Percentiles rank a stretch among this genome's conserved stretches.
Conservation (phyloP, 495 filamentous ascomycete genomes). For the Annulohypoxylon moriforme region DNA sequence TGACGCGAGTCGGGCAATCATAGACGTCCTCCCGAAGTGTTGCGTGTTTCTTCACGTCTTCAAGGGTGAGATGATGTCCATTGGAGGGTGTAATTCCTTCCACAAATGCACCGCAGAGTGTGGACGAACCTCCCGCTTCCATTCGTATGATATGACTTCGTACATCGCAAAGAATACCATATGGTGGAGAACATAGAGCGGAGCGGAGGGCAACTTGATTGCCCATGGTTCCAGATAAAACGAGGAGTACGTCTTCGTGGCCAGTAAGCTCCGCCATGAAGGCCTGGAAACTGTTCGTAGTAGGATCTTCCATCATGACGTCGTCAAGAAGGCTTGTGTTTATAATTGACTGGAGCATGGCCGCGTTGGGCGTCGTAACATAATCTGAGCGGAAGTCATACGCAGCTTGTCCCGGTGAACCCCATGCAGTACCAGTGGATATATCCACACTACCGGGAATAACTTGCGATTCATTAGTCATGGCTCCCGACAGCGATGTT, state of each 20-base stretch:
- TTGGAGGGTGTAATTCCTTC: neutral
- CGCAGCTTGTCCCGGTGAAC: neutral
- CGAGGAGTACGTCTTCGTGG: conserved; percentile 71
- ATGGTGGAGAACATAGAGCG: conserved; percentile 66
- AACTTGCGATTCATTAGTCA: neutral
- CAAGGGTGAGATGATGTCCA: conserved; percentile 3
- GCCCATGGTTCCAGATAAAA: conserved; percentile 83
- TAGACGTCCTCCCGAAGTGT: neutral
- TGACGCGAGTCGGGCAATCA: neutral
- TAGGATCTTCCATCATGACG: conserved; percentile 77
- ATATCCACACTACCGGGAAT: neutral
- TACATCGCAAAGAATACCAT: neutral
- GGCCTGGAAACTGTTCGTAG: conserved; percentile 70
- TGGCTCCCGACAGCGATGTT: neutral
- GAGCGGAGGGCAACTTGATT: conserved; percentile 72
- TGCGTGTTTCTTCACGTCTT: neutral
- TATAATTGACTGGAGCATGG: conserved; percentile 71
- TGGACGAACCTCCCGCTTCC: neutral
- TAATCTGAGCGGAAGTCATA: conserved; percentile 10
- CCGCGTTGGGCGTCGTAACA: conserved; percentile 3
- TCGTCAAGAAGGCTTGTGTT: conserved; percentile 71
- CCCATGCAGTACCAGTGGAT: neutral
- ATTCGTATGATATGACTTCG: neutral
- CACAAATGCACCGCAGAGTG: neutral
- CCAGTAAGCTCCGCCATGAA: conserved; percentile 70